A percentile compares a stretch with the other conserved stretches of the same genome.
phyloP scores from a whole-genome alignment of 306 rosid genomes.

The Glycine latifolia region DNA sequence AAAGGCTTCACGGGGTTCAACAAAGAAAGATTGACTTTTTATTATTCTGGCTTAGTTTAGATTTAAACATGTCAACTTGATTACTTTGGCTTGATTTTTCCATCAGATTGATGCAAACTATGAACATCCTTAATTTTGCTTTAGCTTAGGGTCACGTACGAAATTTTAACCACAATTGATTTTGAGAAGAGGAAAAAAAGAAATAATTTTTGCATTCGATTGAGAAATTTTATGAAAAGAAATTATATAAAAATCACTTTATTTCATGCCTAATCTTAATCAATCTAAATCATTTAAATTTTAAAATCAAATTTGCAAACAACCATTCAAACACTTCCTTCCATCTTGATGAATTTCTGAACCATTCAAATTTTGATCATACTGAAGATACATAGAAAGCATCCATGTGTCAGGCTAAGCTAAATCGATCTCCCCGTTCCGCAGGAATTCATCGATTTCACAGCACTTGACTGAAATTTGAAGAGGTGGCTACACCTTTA shows the following conservation, averaged over 20 bases:
- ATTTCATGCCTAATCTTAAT: no score
- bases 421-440: no score
- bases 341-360: no score
- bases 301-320: no score
- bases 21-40: no score
- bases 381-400: constrained; percentile 39
- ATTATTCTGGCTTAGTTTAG: background rate
- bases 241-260: no score
- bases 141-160: background rate
- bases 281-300: no score
- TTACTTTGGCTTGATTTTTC: background rate
- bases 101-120: background rate
- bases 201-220: no score
- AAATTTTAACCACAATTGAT: background rate
- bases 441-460: constrained; percentile 24
- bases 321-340: no score
- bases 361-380: constrained; percentile 29
- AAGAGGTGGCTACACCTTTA: constrained; percentile 4
- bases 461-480: constrained; percentile 30
- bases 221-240: no score
- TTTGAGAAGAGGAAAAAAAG: no score
- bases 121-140: background rate
- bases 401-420: background rate
- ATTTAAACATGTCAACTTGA: background rate
- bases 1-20: background rate